Base-by-base conservation (phyloP, 2,329 filamentous ascomycete genomes). In the Phaeosphaeriaceae sp. region DNA sequence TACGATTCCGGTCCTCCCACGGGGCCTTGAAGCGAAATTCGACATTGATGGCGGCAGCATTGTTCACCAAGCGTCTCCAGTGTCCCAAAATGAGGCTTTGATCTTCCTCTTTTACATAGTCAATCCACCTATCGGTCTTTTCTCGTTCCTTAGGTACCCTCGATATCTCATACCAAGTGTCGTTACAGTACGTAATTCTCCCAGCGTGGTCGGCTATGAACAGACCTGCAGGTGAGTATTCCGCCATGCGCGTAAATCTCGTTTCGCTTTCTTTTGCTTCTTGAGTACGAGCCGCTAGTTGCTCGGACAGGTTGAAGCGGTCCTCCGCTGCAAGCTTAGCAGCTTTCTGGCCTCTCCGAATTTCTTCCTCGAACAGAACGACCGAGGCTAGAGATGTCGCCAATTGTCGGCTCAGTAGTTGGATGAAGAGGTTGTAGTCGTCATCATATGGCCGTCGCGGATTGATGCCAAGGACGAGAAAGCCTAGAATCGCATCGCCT, bases 331-430 rank as follows among this genome's bases (percentile, higher is more conserved):
- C 91, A 33, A 93, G 81, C 54, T 86, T 87, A 20, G 91, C 91
- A 1, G 91, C 91, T 66, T 83, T 85, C 74, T 92, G 88, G 0
- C 90, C 89, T 59, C 90, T 84, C 57, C 85, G 86, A 62, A 94
- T 93, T 72, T 95, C 91, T 65, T 94, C 91, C 72, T 94, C 91
- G 57, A 93, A 93, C 1, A 95, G 77, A 0, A 93, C 90, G 0
- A 93, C 91, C 0, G 91, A 93, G 1, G 91, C 91, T 74, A 94
- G 84, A 0, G 91, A 92, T 0, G 91, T 94, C 9, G 89, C 90
- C 9, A 94, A 81, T 71, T 94, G 91, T 21, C 91, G 85, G 48
- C 88, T 89, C 5, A 94, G 78, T 1, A 94, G 82, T 66, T 91
- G 88, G 40, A 94, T 83, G 67, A 94, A 95, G 0, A 94, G 81